A percentile compares a stretch with the other conserved stretches of the same genome.
These are phyloP conservation scores for Thelonectria rubi DNA, from an alignment of 2,329 filamentous ascomycete species.

Conservation along the genomic window DNA sequence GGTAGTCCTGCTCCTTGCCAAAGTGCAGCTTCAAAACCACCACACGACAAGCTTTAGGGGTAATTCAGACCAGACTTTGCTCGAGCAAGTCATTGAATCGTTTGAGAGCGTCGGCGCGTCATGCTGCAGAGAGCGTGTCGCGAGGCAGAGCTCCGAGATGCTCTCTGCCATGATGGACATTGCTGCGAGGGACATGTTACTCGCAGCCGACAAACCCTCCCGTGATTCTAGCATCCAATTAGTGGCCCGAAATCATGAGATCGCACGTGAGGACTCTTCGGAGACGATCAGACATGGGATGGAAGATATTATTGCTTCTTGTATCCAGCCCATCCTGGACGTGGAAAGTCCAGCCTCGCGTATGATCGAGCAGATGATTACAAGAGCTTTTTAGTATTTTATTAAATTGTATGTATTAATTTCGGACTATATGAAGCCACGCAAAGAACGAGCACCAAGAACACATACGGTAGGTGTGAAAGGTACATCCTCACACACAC, in stretches of 20 bases:
- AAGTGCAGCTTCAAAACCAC: constrained; percentile 11
- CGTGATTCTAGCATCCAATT: neutral
- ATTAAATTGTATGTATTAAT: no score
- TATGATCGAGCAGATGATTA: constrained; percentile 2
- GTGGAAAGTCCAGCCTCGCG: constrained; percentile 10
- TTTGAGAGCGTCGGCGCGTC: constrained; percentile 9
- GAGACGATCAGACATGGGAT: constrained; percentile 6
- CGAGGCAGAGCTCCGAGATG: constrained; percentile 19
- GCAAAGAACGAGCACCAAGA: no score
- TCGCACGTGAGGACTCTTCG: neutral
- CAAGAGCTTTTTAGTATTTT: no score
- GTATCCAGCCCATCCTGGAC: constrained; percentile 15
- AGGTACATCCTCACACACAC: no score
- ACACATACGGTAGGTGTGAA: no score
- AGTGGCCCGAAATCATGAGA: no score
- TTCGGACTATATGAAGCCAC: no score
- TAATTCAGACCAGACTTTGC: constrained; percentile 21
- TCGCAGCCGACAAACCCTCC: no score
- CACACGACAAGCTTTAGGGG: constrained; percentile 3
- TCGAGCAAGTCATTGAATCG: constrained; percentile 25
- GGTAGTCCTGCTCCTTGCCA: constrained; percentile 17
- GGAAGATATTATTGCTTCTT: constrained; percentile 24
- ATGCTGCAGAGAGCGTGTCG: constrained; percentile 17
- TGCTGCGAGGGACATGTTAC: neutral
- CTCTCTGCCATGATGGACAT: constrained; percentile 12